Base-by-base conservation (phyloP, 108 stramenopile genomes). In the Cyclotella distinguenda region DNA sequence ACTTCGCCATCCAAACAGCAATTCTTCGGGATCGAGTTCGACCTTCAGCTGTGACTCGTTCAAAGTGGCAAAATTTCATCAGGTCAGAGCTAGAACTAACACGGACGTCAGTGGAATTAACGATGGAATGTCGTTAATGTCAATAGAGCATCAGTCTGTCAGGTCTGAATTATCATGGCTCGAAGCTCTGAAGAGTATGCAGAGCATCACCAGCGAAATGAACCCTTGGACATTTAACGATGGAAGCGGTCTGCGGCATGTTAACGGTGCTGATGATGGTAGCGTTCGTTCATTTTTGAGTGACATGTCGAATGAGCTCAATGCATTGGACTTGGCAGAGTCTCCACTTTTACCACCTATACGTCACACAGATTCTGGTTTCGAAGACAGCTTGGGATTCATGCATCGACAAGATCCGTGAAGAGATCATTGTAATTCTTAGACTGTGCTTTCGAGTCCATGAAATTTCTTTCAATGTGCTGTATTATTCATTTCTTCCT, bases 41-140 rank as follows among this genome's bases (percentile, higher is more conserved):
- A 35, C 31, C 42, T 33, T 25, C 21, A 66, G 65, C 32, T 61
- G 56, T 31, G 40, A 53, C 6, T 75, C 74, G 22, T 40, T 75
- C 7, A 75, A 50, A 19, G 1, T 75, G 2, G 38, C 15, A 0
- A 54, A 31, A 28, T 75, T 68, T 36, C 74, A 75, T 50, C 66
- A 60, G 6, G 66, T 68, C 0, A 44, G 74, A 23, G 53, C 55
- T 27, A 61, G 66, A 38, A 50, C 49, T 25, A 67, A 68, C 43
- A 75, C 74, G 13, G 66, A 43, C 19, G 35, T 68, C 1, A 68
- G 66, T 52, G 74, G 60, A 31, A 47, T 75, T 13, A 60, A 68
- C 10, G 74, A 75, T 57, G 66, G 60, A 50, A 68, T 75, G 74
- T 75, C 74, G 7, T 52, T 75, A 35, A 75, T 75, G 74, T 75